phyloP scores from a whole-genome alignment of 169 alveolate genomes.

The Cryptosporidium canis region DNA sequence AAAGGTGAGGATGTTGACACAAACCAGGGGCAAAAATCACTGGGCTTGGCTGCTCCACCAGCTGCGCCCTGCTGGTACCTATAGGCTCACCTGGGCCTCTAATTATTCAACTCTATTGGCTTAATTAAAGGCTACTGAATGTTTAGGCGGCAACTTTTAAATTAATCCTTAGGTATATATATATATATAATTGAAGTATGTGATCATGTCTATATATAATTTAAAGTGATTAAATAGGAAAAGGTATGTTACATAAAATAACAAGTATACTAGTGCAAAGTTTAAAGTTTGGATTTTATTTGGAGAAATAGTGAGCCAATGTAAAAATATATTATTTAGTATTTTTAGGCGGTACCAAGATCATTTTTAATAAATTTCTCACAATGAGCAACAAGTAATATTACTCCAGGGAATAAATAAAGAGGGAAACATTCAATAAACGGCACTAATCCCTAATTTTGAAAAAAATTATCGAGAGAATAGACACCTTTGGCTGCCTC shows the following conservation, averaged over 20 bases:
- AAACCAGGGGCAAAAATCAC: too few species aligned
- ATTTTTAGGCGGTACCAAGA: slow-evolving; percentile 23
- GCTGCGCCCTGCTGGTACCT: too few species aligned
- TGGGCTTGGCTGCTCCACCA: too few species aligned
- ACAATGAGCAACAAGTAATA: slow-evolving; percentile 11
- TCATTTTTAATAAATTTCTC: neutral
- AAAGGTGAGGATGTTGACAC: neutral
- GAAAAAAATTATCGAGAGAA: neutral
- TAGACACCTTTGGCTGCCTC: neutral
- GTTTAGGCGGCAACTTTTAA: neutral
- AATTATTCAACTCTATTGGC: too few species aligned
- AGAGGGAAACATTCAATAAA: neutral
- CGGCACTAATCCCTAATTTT: neutral
- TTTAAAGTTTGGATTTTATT: neutral
- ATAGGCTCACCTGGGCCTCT: too few species aligned
- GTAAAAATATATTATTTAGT: neutral
- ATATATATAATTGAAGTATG: too few species aligned
- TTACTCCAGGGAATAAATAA: neutral
- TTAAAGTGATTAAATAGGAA: neutral
- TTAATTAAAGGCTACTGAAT: neutral
- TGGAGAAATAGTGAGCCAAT: neutral
- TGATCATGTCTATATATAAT: neutral
- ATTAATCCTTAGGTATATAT: neutral
- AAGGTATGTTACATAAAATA: neutral
- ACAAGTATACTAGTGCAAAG: neutral